phyloP scores from a whole-genome alignment of 179 eudicot species.

The Heliamphora pulchella region DNA sequence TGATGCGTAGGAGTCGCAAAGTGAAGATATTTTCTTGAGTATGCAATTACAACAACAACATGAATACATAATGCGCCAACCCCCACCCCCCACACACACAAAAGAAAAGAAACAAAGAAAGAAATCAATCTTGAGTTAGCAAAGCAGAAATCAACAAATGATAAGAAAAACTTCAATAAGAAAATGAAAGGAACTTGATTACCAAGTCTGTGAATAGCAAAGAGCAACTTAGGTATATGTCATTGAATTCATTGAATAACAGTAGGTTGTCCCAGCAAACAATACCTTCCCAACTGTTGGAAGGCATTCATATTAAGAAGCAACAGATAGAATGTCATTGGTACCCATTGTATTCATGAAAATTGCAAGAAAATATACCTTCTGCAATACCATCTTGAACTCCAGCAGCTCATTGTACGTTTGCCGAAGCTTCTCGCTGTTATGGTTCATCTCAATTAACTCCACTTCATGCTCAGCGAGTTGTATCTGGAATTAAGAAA shows the following conservation, averaged over 20 bases:
- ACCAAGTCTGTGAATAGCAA: background rate
- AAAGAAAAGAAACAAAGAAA: no score
- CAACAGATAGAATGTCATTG: conserved; percentile 2
- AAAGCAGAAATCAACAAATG: no score
- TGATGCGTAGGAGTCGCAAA: background rate
- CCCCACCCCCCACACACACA: no score
- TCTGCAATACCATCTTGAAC: conserved; percentile 88
- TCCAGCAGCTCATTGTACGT: conserved; percentile 86
- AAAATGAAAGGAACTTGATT: background rate
- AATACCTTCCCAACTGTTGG: background rate
- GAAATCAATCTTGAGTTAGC: background rate
- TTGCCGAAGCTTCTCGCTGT: conserved; percentile 73
- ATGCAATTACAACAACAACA: background rate
- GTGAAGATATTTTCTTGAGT: background rate
- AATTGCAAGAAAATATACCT: conserved; percentile 45
- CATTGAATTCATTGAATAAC: background rate
- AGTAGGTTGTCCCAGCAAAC: conserved; percentile 5
- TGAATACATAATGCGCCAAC: background rate
- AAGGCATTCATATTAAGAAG: background rate
- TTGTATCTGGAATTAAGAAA: conserved; percentile 42
- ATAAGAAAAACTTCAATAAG: background rate
- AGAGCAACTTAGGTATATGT: conserved; percentile 2
- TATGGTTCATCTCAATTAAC: conserved; percentile 81
- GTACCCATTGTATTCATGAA: background rate
- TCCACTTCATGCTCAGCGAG: conserved; percentile 90